These are phyloP conservation scores for Coprinellus micaceus DNA, from an alignment of 768 basidiomycete species.

Conservation along the genomic window DNA sequence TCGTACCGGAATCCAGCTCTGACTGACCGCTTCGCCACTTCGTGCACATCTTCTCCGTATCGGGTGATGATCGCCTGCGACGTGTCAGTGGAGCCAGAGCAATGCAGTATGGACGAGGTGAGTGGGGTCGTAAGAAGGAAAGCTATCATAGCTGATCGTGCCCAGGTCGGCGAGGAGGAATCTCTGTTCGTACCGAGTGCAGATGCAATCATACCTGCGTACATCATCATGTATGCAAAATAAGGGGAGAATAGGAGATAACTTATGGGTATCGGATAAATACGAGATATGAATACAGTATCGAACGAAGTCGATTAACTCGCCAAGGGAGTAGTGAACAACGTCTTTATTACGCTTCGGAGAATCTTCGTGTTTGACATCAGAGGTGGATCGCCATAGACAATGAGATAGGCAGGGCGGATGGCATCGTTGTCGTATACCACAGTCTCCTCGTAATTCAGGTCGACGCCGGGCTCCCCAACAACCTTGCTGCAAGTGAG, in stretches of 20 bases:
- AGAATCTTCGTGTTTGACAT: slow-evolving; percentile 26
- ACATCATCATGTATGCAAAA: slow-evolving; percentile 55
- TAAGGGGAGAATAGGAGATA: slow-evolving; percentile 19
- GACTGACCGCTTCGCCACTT: slow-evolving; percentile 61
- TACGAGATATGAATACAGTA: slow-evolving; percentile 3
- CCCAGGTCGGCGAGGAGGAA: slow-evolving; percentile 43
- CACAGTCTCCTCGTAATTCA: slow-evolving; percentile 70
- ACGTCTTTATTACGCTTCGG: slow-evolving; percentile 30
- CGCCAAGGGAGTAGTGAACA: slow-evolving; percentile 49
- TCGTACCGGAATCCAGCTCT: slow-evolving; percentile 55
- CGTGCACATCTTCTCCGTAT: slow-evolving; percentile 63
- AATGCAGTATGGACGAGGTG: slow-evolving; percentile 27
- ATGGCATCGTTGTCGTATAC: slow-evolving; percentile 66
- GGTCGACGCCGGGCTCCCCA: slow-evolving; percentile 59
- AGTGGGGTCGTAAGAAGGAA: slow-evolving; percentile 16
- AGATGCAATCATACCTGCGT: slow-evolving; percentile 57
- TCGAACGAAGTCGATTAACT: slow-evolving; percentile 23
- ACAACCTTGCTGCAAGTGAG: too few relatives aligned
- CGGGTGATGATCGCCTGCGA: slow-evolving; percentile 64
- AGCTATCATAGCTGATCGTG: not conserved
- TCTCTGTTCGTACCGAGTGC: slow-evolving; percentile 50
- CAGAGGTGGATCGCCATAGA: slow-evolving; percentile 44
- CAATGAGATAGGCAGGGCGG: slow-evolving; percentile 62
- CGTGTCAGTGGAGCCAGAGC: slow-evolving; percentile 39
- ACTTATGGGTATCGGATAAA: slow-evolving; percentile 8